Base-by-base conservation (phyloP, 768 basidiomycete species). In the Hydnomerulius pinastri region DNA sequence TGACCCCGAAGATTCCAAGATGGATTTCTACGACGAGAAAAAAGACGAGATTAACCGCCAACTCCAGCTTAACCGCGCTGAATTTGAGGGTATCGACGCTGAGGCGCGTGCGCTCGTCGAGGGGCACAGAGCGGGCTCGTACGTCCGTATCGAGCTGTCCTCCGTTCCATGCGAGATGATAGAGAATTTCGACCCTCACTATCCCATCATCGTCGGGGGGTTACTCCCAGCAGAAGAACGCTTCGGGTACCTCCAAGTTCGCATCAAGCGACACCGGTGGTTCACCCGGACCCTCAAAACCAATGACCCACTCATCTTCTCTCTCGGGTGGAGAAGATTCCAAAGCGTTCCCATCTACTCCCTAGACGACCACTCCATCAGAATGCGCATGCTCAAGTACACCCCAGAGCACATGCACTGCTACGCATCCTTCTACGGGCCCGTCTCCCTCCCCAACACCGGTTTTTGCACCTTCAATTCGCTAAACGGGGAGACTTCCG, bases 341-440 rank as follows among this genome's bases (percentile, higher is more conserved):
- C 97, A 99, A 69, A 88, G 83, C 0, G 76, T 96, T 5, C 97
- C 97, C 2, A 87, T 98, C 56, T 99, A 98, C 71, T 93, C 93
- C 17, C 75, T 99, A 18, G 97, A 99, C 66, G 97, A 99, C 70
- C 95, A 97, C 65, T 92, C 90, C 9, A 96, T 98, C 58, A 90
- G 97, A 15, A 97, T 98, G 86, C 92, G 97, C 29, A 90, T 98
- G 87, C 88, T 99, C 73, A 99, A 99, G 73, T 99, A 99, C 67
- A 98, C 97, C 1, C 97, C 97, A 0, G 97, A 99, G 71, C 97
- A 99, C 64, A 98, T 96, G 97, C 97, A 99, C 66, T 99, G 97
- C 63, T 96, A 87, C 63, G 96, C 95, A 2, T 97, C 95, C 2
- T 97, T 98, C 70, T 99, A 95, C 63, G 96, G 93, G 0, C 96